These are phyloP conservation scores for Alternaria incomplexa DNA, from an alignment of 2,329 filamentous ascomycete genomes.

Conservation along the genomic window DNA sequence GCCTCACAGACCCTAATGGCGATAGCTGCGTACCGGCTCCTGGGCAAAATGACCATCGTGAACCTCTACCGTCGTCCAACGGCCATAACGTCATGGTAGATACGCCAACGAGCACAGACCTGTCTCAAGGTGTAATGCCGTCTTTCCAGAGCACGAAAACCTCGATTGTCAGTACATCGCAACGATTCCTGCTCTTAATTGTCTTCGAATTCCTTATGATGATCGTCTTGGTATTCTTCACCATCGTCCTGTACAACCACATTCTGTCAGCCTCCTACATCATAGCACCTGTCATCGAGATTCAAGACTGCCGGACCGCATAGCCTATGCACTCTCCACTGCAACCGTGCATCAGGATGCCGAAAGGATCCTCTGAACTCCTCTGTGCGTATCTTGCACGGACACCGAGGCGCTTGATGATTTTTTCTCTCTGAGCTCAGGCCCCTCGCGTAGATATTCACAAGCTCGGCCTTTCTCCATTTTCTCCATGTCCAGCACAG, in stretches of 20 bases:
- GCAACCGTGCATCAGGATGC: not conserved
- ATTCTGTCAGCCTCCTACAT: not conserved
- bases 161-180: not conserved
- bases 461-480: not conserved
- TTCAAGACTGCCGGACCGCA: not conserved
- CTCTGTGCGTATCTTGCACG: not conserved
- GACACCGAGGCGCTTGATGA: not conserved
- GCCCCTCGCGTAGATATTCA: conserved; percentile 12
- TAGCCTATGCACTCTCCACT: not conserved
- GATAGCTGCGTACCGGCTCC: not conserved
- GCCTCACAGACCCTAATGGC: not conserved
- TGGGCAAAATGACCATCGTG: not conserved
- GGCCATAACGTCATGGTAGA: not conserved
- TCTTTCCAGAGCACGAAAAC: not conserved
- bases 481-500: not conserved
- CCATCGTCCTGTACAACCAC: not conserved
- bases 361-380: not conserved
- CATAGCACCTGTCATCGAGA: not conserved
- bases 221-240: not conserved
- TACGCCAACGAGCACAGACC: not conserved
- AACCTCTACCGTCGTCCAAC: not conserved
- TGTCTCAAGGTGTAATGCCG: not conserved
- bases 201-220: not conserved
- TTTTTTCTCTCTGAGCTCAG: conserved; percentile 6
- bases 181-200: not conserved